Conservation (phyloP, 2,329 filamentous ascomycete genomes). For the Colletotrichum musae region DNA sequence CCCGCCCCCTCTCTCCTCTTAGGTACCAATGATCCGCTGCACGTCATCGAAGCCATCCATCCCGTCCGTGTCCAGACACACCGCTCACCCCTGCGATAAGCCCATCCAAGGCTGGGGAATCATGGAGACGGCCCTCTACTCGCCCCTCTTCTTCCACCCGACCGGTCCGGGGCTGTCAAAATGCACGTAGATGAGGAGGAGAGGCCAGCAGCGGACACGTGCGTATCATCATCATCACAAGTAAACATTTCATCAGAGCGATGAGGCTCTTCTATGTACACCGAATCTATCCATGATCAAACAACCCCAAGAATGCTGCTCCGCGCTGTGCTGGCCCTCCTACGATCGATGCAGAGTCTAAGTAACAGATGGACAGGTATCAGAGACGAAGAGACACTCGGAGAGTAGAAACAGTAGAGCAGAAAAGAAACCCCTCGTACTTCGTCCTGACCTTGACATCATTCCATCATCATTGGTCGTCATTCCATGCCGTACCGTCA, state of each 20-base stretch:
- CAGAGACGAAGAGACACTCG: neutral
- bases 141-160: neutral
- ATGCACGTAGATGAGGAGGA: neutral
- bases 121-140: neutral
- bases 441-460: neutral
- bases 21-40: conserved; percentile 24
- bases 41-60: conserved; percentile 27
- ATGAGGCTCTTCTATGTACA: conserved; percentile 33
- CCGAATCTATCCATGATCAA: conserved; percentile 11
- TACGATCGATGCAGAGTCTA: conserved; percentile 14
- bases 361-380: conserved; percentile 5
- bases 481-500: conserved; percentile 7
- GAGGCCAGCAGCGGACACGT: neutral
- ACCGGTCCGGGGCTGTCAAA: neutral
- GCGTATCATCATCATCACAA: neutral
- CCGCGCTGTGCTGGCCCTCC: conserved; percentile 15
- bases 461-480: conserved; percentile 9
- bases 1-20: neutral
- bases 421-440: neutral
- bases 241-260: conserved; percentile 30
- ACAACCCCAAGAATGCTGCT: conserved; percentile 2
- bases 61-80: conserved; percentile 18
- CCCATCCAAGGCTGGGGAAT: neutral
- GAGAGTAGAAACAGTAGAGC: neutral
- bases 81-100: conserved; percentile 18